Evolutionary conservation across 176 grass and related monocot species (phyloP).

Genomic region (Phyllostachys edulis): DNA sequence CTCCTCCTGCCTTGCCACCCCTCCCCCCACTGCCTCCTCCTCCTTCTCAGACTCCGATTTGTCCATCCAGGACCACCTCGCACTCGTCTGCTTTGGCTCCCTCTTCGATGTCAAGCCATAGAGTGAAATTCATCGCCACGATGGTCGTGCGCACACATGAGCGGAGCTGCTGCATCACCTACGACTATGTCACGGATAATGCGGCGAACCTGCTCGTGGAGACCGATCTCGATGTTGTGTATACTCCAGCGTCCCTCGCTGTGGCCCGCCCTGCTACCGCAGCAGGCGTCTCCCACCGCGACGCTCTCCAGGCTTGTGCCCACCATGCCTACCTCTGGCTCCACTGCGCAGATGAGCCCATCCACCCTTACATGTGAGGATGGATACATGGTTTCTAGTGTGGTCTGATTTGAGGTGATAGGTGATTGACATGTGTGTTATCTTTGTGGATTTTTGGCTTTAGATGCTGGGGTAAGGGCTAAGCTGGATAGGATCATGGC

Average conservation of each 20-base stretch:
- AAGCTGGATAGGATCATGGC: constrained; percentile 87
- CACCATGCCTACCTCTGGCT: constrained; percentile 72
- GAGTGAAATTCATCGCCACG: constrained; percentile 64
- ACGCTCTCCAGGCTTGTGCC: constrained; percentile 72
- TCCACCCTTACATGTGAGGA: constrained; percentile 78
- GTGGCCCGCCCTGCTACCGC: constrained; percentile 61
- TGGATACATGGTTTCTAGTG: neutral
- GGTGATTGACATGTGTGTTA: neutral
- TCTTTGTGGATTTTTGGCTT: neutral
- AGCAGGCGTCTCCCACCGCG: constrained; percentile 65
- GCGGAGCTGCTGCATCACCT: constrained; percentile 77
- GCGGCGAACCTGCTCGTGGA: constrained; percentile 61
- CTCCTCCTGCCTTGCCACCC: constrained; percentile 19
- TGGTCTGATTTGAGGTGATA: neutral
- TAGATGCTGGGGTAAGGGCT: constrained; percentile 79
- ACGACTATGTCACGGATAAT: constrained; percentile 83
- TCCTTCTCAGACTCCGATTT: constrained; percentile 45
- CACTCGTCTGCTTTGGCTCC: constrained; percentile 72
- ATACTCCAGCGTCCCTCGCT: constrained; percentile 49
- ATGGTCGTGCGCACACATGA: constrained; percentile 72
- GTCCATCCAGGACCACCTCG: constrained; percentile 56
- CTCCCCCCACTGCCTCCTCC: neutral
- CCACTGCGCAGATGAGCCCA: constrained; percentile 47
- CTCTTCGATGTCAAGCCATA: constrained; percentile 81
- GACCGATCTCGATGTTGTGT: constrained; percentile 65